phyloP scores from a whole-genome alignment of 345 rosid genomes.

The Lagerstroemia speciosa region DNA sequence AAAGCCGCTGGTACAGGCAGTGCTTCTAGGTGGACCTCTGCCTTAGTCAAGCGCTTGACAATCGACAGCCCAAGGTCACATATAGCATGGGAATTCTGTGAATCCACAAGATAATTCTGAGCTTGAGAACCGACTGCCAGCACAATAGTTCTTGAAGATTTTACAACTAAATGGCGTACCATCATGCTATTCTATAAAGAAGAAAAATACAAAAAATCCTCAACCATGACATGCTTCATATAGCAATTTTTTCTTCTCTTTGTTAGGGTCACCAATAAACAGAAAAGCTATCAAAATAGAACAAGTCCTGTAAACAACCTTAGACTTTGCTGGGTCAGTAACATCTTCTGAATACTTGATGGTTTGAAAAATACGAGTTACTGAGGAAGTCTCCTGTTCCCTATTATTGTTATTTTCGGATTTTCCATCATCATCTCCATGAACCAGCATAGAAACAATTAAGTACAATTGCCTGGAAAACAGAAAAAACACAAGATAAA shows the following conservation, averaged over 20 bases:
- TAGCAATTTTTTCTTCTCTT: neutral
- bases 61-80: constrained; percentile 82
- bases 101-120: constrained; percentile 14
- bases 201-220: too few relatives aligned
- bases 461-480: constrained; percentile 65
- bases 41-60: constrained; percentile 41
- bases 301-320: constrained; percentile 32
- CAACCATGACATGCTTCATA: neutral
- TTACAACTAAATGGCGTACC: neutral
- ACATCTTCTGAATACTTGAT: constrained; percentile 70
- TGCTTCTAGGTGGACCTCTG: constrained; percentile 37
- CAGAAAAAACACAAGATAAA: neutral
- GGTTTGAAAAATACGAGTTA: constrained; percentile 38
- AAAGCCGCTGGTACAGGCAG: constrained; percentile 33
- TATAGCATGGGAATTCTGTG: constrained; percentile 83
- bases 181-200: too few relatives aligned
- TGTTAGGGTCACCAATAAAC: neutral
- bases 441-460: constrained; percentile 54
- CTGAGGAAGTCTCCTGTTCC: constrained; percentile 51
- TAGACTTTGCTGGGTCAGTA: constrained; percentile 60
- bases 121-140: neutral
- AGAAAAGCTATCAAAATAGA: neutral
- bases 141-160: neutral
- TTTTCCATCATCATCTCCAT: constrained; percentile 76
- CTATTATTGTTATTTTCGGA: constrained; percentile 44